Evolutionary conservation across 495 filamentous ascomycete species (phyloP).

Genomic region (Neurospora sp.): DNA sequence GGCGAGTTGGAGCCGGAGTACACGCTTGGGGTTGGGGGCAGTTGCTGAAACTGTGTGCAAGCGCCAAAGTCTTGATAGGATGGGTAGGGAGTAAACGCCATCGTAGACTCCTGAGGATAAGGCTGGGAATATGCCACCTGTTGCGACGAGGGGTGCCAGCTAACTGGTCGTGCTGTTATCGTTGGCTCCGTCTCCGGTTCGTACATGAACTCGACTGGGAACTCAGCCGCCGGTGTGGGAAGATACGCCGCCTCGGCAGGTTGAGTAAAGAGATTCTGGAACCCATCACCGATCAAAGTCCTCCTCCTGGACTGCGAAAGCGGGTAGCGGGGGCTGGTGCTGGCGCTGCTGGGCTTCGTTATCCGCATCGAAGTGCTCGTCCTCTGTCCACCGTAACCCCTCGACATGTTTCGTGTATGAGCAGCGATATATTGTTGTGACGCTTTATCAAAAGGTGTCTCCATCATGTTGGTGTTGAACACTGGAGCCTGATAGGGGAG

Average conservation of each 20-base stretch:
- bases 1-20: conserved; percentile 41
- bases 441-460: conserved; percentile 13
- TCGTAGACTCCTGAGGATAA: conserved; percentile 20
- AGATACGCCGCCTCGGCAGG: conserved; percentile 26
- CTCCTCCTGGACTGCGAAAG: conserved; percentile 40
- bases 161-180: conserved; percentile 47
- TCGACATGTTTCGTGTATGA: conserved; percentile 31
- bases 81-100: conserved; percentile 17
- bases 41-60: conserved; percentile 26
- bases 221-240: conserved; percentile 18
- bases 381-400: conserved; percentile 30
- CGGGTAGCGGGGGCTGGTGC: conserved; percentile 55
- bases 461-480: conserved; percentile 16
- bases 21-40: conserved; percentile 31
- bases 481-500: not conserved
- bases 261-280: conserved; percentile 24
- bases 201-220: conserved; percentile 21
- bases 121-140: conserved; percentile 17
- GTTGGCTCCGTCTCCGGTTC: conserved; percentile 22
- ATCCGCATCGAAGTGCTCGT: conserved; percentile 41
- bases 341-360: conserved; percentile 57
- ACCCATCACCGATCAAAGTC: conserved; percentile 44
- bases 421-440: conserved; percentile 8
- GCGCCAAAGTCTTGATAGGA: conserved; percentile 27
- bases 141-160: conserved; percentile 57